Evolutionary conservation across 768 basidiomycete species (phyloP), one percentile per base, ranked within the genome.

Genomic region (Trametes sanguinea): DNA sequence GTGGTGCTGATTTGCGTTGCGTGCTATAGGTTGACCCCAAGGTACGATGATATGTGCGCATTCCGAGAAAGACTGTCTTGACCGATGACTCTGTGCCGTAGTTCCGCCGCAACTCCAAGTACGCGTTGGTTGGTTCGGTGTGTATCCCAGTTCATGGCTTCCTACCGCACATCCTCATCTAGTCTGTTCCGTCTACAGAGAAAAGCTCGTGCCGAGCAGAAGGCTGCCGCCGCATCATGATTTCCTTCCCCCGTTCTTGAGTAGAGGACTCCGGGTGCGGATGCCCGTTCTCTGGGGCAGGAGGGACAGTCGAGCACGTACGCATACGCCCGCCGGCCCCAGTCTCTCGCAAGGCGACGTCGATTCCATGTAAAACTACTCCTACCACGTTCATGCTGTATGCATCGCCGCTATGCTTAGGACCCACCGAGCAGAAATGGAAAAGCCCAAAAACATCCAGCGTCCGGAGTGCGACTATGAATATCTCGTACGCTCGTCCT

Each of bases 101-200:
- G 92, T 93, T 92, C 85, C 90, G 92, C 74, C 87, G 88, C 73
- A 94, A 94, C 73, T 83, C 90, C 57, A 82, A 83, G 65, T 82
- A 81, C 72, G 90, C 92, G 52, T 83, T 87, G 39, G 73, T 76
- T 62, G 92, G 92, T 72, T 90, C 90, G 53, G 92, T 93, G 71
- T 70, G 89, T 76, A 39, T 14, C 16, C 45, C 47, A 33, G 37
- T 29, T 14, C 2, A 33, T 22, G 30, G 6, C 54, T 11, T 39
- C 6, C 39, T 4, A 22, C 22, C 32, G 13, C 4, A 40, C 11
- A 43, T 62, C 10, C 47, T 55, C 51, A 14, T 57, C 53, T 33
- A 57, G 35, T 37, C 35, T 67, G 33, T 58, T 59, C 54, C 32
- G 43, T 39, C 30, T 57, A 27, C 65, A 91, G 90, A 82, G 84